phyloP scores from a whole-genome alignment of 2,329 filamentous ascomycete genomes.

The Ascochyta lentis region DNA sequence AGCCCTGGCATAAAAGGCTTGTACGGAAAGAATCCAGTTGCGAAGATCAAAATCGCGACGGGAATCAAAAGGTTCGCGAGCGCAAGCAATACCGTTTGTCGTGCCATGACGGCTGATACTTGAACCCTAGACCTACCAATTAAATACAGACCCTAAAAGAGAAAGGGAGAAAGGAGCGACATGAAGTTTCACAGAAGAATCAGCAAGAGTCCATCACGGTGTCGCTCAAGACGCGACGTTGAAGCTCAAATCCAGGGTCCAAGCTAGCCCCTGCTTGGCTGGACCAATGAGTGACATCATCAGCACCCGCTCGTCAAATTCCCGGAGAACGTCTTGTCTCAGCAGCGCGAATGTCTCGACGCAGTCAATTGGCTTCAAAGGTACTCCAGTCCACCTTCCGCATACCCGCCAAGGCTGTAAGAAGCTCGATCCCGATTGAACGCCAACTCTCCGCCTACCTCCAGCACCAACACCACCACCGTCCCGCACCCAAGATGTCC shows the following conservation, averaged over 20 bases:
- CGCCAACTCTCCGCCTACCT: conserved; percentile 28
- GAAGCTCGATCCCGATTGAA: conserved; percentile 15
- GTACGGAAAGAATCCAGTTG: conserved; percentile 94
- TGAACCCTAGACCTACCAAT: neutral
- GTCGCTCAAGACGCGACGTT: conserved; percentile 30
- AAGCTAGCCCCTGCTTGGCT: conserved; percentile 25
- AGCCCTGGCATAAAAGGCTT: conserved; percentile 91
- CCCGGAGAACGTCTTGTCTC: neutral
- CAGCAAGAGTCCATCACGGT: conserved; percentile 28
- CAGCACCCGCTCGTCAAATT: neutral
- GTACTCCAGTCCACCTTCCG: neutral
- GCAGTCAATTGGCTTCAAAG: conserved; percentile 7
- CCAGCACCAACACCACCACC: conserved; percentile 20
- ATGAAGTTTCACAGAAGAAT: conserved; percentile 10
- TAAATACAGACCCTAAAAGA: neutral
- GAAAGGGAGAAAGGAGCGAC: conserved; percentile 15
- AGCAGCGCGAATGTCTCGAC: conserved; percentile 9
- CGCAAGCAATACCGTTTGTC: conserved; percentile 55
- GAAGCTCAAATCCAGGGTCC: conserved; percentile 36
- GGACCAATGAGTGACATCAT: conserved; percentile 46
- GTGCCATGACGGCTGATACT: conserved; percentile 28
- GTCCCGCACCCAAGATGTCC: conserved; percentile 40
- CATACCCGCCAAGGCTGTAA: conserved; percentile 3
- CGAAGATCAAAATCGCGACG: conserved; percentile 72
- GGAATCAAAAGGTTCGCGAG: conserved; percentile 80